Base-by-base conservation (phyloP, 2,329 filamentous ascomycete species). In the Phaeosphaeriaceae sp. region DNA sequence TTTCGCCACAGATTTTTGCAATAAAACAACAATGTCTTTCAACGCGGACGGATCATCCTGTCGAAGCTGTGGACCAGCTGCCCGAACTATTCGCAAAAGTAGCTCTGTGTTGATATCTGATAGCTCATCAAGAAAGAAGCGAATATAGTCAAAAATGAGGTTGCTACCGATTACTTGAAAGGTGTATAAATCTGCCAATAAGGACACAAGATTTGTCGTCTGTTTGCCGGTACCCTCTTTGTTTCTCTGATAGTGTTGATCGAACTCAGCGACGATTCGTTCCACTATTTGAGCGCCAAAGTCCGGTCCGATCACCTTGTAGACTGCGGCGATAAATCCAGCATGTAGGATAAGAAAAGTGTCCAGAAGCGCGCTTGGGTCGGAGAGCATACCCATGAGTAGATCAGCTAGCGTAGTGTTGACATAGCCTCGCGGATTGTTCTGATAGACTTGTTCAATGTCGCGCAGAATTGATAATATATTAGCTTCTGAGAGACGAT, bases 331-430 rank as follows among this genome's bases (percentile, higher is more conserved):
- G 29, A 93, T 85, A 67, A 97, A 97, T 4, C 92, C 93, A 30
- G 92, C 92, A 48, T 92, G 88, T 9, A 97, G 83, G 42, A 97
- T 91, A 46, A 97, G 84, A 61, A 97, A 95, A 0, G 92, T 94
- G 61, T 97, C 93, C 4, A 89, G 86, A 2, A 97, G 79, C 35
- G 80, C 85, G 18, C 92, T 89, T 6, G 87, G 84, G 61, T 95
- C 91, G 63, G 86, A 88, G 23, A 96, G 83, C 50, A 94, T 83
- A n/a, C 85, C 83, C 52, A 96, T 80, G 0, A 97, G 77, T 1
- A 93, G 79, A 54, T 92, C 86, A 3, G 92, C 85, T 2, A 97
- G 77, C 0, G 86, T 87, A 1, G 89, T 87, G 1, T 91, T 96
- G 37, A 97, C 91, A 64, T 92, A 86, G 54, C 94, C 90, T n/a